Evolutionary conservation across 306 rosid species (phyloP).

Genomic region (Cucumis hystrix): DNA sequence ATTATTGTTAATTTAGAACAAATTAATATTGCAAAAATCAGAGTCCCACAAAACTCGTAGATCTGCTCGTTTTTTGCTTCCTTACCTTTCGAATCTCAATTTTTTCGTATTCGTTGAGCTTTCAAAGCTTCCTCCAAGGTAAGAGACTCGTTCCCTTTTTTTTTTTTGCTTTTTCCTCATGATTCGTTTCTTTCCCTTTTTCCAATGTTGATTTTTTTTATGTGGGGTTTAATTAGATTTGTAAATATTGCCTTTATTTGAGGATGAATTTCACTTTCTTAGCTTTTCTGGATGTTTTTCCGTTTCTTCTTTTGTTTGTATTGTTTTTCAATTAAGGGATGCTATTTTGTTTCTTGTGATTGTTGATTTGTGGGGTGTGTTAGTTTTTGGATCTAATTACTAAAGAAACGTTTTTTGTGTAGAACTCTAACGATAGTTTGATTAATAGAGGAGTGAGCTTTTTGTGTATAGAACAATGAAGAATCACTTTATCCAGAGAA

Average conservation of each 20-base stretch:
- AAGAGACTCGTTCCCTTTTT: conserved; percentile 12
- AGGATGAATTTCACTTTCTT: not conserved
- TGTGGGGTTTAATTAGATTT: not conserved
- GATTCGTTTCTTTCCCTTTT: not conserved
- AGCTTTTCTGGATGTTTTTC: conserved; percentile 1
- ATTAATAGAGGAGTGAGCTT: not conserved
- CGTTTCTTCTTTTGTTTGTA: not conserved
- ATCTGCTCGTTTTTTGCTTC: conserved; percentile 40
- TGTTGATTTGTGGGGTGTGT: not conserved
- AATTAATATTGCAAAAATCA: not conserved
- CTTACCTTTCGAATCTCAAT: conserved; percentile 16
- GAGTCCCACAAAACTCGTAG: conserved; percentile 12
- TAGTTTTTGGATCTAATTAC: no score
- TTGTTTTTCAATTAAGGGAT: not conserved
- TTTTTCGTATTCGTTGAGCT: conserved; percentile 13
- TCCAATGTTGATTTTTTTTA: conserved; percentile 7
- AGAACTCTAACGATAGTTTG: no score
- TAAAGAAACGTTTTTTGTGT: no score
- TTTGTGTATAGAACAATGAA: conserved; percentile 4
- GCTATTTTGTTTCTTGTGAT: not conserved
- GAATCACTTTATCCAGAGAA: not conserved
- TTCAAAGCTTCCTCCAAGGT: conserved; percentile 36
- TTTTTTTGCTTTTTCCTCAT: not conserved
- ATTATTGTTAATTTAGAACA: not conserved
- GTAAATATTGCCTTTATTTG: not conserved